Evolutionary conservation across 1,284 basidiomycete genomes (phyloP).

Genomic region (Apiotrichum veenhuisii): DNA sequence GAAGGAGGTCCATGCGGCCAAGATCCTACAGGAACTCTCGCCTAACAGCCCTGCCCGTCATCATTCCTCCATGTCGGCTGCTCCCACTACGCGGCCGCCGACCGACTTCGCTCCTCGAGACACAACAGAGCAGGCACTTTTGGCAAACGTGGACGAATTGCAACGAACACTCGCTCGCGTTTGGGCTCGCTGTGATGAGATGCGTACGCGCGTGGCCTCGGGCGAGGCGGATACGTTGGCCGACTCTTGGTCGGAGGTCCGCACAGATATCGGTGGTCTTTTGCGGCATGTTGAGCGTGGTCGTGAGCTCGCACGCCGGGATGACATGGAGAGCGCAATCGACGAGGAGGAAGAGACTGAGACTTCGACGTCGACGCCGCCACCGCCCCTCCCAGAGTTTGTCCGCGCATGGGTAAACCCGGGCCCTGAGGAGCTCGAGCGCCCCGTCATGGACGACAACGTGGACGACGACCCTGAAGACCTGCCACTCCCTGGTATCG

Average conservation of each 20-base stretch:
- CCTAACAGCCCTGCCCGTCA: neutral
- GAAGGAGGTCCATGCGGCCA: slow-evolving; percentile 4
- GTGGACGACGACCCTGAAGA: slow-evolving; percentile 1
- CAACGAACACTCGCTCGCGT: slow-evolving; percentile 17
- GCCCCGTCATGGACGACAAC: slow-evolving; percentile 3
- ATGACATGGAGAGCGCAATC: neutral
- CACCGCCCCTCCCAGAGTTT: slow-evolving; percentile 23
- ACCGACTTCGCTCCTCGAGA: slow-evolving; percentile 19
- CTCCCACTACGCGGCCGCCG: neutral
- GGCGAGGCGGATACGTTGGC: slow-evolving; percentile 2
- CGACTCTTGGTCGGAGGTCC: slow-evolving; percentile 14
- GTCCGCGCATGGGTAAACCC: slow-evolving; percentile 24
- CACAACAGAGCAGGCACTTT: slow-evolving; percentile 8
- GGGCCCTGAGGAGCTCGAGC: slow-evolving; percentile 13
- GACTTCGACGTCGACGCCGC: neutral
- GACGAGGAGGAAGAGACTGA: slow-evolving; percentile 5
- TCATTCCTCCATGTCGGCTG: neutral
- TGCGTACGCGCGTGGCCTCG: slow-evolving; percentile 6
- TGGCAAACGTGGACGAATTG: slow-evolving; percentile 16
- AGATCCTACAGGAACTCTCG: neutral
- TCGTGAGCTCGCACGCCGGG: slow-evolving; percentile 6
- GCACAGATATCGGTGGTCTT: slow-evolving; percentile 19
- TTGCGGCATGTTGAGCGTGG: slow-evolving; percentile 19
- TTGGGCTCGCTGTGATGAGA: slow-evolving; percentile 15
- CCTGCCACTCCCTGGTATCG: slow-evolving; percentile 33